Evolutionary conservation across 148 eudicot species (phyloP), one percentile per base, ranked within the genome.

Genomic region (Rhododendron mucronatum): DNA sequence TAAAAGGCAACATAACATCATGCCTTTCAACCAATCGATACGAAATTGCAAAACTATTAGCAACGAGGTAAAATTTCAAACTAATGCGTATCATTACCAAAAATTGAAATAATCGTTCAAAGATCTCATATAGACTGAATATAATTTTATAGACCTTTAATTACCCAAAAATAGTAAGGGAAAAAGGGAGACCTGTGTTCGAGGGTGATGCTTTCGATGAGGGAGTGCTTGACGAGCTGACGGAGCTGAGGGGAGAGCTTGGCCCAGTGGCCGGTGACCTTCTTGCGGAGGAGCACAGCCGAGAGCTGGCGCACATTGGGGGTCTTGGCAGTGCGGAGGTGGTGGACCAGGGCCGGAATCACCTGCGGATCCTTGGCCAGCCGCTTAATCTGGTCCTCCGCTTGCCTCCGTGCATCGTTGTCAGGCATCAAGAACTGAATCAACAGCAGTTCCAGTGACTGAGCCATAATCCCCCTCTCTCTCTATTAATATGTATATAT

Each of bases 391-490:
- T 96, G 99, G 82, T 96, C 98, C 86, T 96, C 99, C 16, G 99
- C 99, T 90, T 96, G 97, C 39, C 95, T 86, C 51, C 99, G 86
- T 2, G 99, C 99, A 47, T 96, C 99, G 80, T 96, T 96, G 89
- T 96, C 99, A 4, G 99, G 99, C 99, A 96, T 96, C 77, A 95
- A 84, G 89, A 96, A 96, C 88, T 96, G 99, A 57, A 96, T 95
- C 47, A 96, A 88, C 26, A 96, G 92, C 6, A 96, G 87, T 83
- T 95, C 98, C 81, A 96, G 87, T 48, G 99, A 96, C 84, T 96
- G 99, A 63, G 98, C 89, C 99, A 96, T 92, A 23, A 15, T 82
- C 80, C 20, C 80, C 20, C 84, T 75, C 83, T 65, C 86, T 18
- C 59, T 53, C 59, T 41, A 41, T 41, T 41, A 5, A 41, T 5